phyloP scores from a whole-genome alignment of 768 basidiomycete genomes.

The Termitomyces sp. region DNA sequence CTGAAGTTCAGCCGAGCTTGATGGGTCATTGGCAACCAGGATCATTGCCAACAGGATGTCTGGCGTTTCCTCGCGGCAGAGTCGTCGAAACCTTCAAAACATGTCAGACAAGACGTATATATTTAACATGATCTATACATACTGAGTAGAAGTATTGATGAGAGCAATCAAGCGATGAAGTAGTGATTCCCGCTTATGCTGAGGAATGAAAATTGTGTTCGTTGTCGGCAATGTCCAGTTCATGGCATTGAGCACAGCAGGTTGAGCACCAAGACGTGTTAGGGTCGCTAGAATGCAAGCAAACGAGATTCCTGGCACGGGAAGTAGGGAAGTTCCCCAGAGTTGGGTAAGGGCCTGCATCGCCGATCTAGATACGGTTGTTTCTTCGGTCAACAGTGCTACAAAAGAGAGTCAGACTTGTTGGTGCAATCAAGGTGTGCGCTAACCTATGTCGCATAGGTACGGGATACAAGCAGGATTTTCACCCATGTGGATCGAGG shows the following conservation, averaged over 20 bases:
- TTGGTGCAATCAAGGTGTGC: neutral
- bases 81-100: conserved; percentile 27
- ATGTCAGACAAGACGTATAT: neutral
- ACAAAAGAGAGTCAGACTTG: conserved; percentile 4
- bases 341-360: conserved; percentile 30
- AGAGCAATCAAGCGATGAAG: conserved; percentile 41
- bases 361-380: conserved; percentile 21
- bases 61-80: conserved; percentile 37
- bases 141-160: conserved; percentile 44
- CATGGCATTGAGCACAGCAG: conserved; percentile 27
- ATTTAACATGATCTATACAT: conserved; percentile 19
- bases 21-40: conserved; percentile 54
- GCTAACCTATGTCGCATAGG: conserved; percentile 40
- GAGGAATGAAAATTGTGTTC: conserved; percentile 12
- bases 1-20: conserved; percentile 39
- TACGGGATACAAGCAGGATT: conserved; percentile 30
- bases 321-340: conserved; percentile 20
- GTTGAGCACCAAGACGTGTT: conserved; percentile 41
- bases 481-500: conserved; percentile 25
- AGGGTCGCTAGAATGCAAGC: conserved; percentile 33
- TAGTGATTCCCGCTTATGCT: conserved; percentile 24
- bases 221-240: conserved; percentile 23
- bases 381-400: conserved; percentile 26
- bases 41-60: conserved; percentile 48
- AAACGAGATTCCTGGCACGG: conserved; percentile 28